Evolutionary conservation across 768 basidiomycete genomes (phyloP).

Genomic region (Harrya chromipes): DNA sequence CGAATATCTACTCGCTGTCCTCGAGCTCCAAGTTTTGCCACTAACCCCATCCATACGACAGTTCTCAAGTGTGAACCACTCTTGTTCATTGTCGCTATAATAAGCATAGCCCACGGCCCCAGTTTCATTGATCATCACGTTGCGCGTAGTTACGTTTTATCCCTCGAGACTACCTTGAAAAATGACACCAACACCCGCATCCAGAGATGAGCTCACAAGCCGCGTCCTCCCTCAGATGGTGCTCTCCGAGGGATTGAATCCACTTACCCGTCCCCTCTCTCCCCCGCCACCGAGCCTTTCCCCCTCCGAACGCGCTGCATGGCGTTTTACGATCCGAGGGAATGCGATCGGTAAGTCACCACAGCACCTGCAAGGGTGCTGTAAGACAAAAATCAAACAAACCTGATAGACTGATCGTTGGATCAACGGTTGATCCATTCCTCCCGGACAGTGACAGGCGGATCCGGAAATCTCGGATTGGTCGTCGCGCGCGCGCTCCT

Average conservation of each 20-base stretch:
- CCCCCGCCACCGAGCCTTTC: constrained; percentile 16
- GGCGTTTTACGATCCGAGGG: constrained; percentile 38
- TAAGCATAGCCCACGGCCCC: too few species aligned
- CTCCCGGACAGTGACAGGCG: constrained; percentile 38
- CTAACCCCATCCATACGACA: too few species aligned
- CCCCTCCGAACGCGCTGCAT: constrained; percentile 27
- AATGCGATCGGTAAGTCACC: constrained; percentile 38
- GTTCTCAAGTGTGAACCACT: too few species aligned
- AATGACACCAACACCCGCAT: constrained; percentile 7
- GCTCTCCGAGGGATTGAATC: constrained; percentile 33
- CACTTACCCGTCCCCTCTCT: constrained; percentile 28
- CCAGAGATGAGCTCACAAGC: constrained; percentile 26
- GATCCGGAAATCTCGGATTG: constrained; percentile 39
- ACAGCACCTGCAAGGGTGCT: not conserved
- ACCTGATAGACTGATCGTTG: not conserved
- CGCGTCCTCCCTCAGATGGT: constrained; percentile 32
- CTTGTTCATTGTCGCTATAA: too few species aligned
- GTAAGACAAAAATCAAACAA: not conserved
- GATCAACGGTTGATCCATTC: not conserved
- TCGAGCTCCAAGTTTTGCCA: too few species aligned
- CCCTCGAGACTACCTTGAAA: not conserved
- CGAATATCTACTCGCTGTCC: too few species aligned
- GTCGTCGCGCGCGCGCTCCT: constrained; percentile 39
- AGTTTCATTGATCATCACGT: too few species aligned
- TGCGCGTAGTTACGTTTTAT: too few species aligned